phyloP scores from a whole-genome alignment of 805 yeast species.

The Metschnikowia shivogae region DNA sequence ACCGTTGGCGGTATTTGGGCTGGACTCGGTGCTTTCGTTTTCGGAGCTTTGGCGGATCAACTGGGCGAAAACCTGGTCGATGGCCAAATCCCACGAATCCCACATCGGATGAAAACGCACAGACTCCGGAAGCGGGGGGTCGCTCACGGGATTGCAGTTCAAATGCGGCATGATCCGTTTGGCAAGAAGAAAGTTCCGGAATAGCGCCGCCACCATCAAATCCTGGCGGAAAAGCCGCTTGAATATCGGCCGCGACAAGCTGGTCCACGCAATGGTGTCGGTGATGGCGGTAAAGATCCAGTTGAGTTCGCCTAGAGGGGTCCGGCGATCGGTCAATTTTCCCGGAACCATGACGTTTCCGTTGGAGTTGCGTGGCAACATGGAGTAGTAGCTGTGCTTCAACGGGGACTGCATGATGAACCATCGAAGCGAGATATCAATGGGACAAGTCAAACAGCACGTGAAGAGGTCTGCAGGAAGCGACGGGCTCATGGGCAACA shows the following conservation, averaged over 20 bases:
- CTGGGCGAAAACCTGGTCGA: constrained; percentile 86
- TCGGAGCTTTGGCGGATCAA: constrained; percentile 41
- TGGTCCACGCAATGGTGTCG: constrained; percentile 97
- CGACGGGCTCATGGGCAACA: constrained; percentile 88
- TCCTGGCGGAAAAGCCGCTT: constrained; percentile 91
- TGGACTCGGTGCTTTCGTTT: constrained; percentile 20
- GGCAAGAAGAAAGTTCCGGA: constrained; percentile 87
- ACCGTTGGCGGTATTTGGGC: too few species aligned
- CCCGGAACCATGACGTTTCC: constrained; percentile 80
- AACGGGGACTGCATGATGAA: constrained; percentile 81
- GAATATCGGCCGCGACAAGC: constrained; percentile 80
- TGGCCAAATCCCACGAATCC: constrained; percentile 97
- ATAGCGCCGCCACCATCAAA: constrained; percentile 92
- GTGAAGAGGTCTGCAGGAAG: constrained; percentile 95
- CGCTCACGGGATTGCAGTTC: constrained; percentile 91
- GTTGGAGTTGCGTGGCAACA: constrained; percentile 43
- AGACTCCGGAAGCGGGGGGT: constrained; percentile 85
- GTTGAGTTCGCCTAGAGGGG: constrained; percentile 92
- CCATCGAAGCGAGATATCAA: constrained; percentile 89
- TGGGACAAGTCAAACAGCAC: constrained; percentile 92
- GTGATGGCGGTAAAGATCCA: constrained; percentile 99
- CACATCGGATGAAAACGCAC: constrained; percentile 85
- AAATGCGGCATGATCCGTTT: constrained; percentile 90
- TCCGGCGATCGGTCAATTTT: constrained; percentile 83
- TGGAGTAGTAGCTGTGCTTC: constrained; percentile 45